Percentiles rank a stretch among this genome's conserved stretches.
Evolutionary conservation across 176 grass and related monocot species (phyloP).

Genomic region (Phoenix roebelenii): DNA sequence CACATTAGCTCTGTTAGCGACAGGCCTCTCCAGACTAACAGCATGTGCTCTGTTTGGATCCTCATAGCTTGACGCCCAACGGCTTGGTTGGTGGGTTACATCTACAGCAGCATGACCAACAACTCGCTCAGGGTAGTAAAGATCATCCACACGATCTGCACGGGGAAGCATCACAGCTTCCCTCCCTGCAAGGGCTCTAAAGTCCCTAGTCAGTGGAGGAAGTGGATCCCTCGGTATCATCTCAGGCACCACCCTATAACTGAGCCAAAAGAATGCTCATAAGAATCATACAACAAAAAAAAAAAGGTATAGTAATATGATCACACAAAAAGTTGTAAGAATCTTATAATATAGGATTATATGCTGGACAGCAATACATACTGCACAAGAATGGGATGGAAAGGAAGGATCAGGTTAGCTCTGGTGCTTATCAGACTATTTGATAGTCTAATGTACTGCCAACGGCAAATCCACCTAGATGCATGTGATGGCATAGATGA

Average conservation of each 20-base stretch:
- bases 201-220: conserved; percentile 23
- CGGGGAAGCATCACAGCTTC: conserved; percentile 16
- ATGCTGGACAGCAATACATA: no score
- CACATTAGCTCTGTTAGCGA: conserved; percentile 16
- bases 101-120: conserved; percentile 6
- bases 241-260: conserved; percentile 34
- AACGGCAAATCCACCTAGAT: no score
- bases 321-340: not conserved
- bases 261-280: conserved; percentile 20
- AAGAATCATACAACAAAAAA: not conserved
- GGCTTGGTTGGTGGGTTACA: conserved; percentile 5
- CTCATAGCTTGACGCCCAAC: conserved; percentile 17
- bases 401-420: no score
- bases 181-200: not conserved
- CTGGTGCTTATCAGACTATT: no score
- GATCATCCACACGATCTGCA: conserved; percentile 16
- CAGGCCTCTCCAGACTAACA: conserved; percentile 16
- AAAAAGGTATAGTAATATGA: not conserved
- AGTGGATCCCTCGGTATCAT: conserved; percentile 12
- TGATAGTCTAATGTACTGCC: no score
- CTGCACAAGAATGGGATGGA: no score
- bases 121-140: conserved; percentile 12
- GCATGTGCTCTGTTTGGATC: conserved; percentile 25
- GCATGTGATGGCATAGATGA: no score
- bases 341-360: not conserved